Base-by-base conservation (phyloP, 495 filamentous ascomycete species). In the Lichenothelia convexa region DNA sequence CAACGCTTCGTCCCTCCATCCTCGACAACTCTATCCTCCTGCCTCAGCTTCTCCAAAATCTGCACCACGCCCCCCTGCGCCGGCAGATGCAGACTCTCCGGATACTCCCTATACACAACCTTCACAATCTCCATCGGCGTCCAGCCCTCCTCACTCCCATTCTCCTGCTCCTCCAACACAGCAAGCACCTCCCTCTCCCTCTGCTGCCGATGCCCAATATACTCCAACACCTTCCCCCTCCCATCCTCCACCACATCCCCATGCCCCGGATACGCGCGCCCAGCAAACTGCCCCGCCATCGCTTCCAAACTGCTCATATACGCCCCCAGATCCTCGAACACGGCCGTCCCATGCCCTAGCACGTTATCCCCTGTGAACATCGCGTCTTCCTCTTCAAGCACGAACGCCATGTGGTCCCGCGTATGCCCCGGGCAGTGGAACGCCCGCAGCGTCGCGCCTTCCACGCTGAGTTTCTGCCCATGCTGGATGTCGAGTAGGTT, bases 351-450 rank as follows among this genome's bases (percentile, higher is more conserved):
- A 39, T 94, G 84, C 0, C 89, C 89, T 3, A 97, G 67, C 21
- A 97, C 81, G 46, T 89, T 94, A 48, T 97, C 89, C 26, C 82
- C 89, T 0, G 86, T 93, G 56, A 97, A 93, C 51, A 95, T 67
- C 6, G 81, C 81, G 49, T 79, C 67, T 48, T 89, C 80, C 46
- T 92, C 77, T 41, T 75, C 50, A 5, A 62, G 42, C 2, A 61
- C 33, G 5, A 63, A 38, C 12, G 64, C 69, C 69, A 89, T 78
- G 53, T 95, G 89, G 47, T 97, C 89, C 2, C 53, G 56, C 0
- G 89, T 78, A 51, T 97, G 89, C 1, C 89, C 89, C 0, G 89
- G 89, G 0, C 78, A 80, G 54, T 82, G 66, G 5, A 73, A 59
- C 2, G 84, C 85, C 2, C 60, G 71, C 21, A 97, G 48, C 0